Percentiles rank a stretch among this genome's conserved stretches.
Evolutionary conservation across 2,329 filamentous ascomycete genomes (phyloP).

Genomic region (Alternaria arbusti): DNA sequence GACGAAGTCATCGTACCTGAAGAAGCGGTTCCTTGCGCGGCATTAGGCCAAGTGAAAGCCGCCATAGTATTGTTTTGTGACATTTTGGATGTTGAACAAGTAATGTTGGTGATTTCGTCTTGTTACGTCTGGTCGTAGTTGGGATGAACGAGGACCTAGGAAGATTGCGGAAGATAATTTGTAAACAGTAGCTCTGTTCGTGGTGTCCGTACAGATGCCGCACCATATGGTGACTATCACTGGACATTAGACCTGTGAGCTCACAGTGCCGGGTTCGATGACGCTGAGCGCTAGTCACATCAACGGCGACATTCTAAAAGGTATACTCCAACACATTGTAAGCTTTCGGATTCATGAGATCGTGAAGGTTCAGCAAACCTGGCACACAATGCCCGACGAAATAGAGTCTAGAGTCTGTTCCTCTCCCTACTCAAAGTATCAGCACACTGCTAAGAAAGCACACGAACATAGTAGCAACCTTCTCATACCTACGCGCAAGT

Average conservation of each 20-base stretch:
- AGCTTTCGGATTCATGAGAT: not conserved
- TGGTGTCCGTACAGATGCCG: not conserved
- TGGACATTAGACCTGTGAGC: not conserved
- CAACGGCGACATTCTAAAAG: not conserved
- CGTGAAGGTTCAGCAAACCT: not conserved
- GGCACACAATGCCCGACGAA: not conserved
- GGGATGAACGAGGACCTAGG: not conserved
- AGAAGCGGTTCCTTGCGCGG: not conserved
- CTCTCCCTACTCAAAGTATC: not conserved
- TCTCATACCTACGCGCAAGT: not conserved
- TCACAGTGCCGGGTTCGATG: not conserved
- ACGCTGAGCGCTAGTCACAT: not conserved
- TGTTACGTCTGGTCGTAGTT: not conserved
- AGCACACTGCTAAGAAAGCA: not conserved
- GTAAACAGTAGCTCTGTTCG: not conserved
- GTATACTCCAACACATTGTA: not conserved
- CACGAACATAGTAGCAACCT: not conserved
- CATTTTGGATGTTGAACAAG: not conserved
- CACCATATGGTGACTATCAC: not conserved
- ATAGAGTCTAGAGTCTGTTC: not conserved
- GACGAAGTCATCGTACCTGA: not conserved
- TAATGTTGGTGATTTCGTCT: not conserved
- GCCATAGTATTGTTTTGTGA: not conserved
- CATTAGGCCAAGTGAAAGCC: not conserved
- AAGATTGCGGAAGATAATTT: not conserved